A percentile compares a stretch with the other conserved stretches of the same genome.
Conservation (phyloP, 345 rosid species). For the Cardamine resedifolia region DNA sequence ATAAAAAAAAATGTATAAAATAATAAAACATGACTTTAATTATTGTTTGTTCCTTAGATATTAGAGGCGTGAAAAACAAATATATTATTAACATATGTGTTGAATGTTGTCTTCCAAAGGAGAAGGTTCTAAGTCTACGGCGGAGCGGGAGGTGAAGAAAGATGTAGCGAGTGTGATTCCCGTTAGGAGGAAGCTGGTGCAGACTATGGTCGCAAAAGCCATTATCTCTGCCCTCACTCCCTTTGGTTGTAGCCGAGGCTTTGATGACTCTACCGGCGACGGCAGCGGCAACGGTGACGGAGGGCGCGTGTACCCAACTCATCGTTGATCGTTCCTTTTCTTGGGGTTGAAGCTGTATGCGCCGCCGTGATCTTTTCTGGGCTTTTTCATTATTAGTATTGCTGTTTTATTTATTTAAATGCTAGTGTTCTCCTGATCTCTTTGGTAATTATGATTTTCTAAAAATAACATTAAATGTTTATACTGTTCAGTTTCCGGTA, state of each 20-base stretch:
- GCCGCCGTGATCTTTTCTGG: neutral
- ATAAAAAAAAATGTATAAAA: neutral
- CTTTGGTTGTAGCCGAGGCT: constrained; percentile 15
- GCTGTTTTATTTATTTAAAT: neutral
- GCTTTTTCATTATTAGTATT: neutral
- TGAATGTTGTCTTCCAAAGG: neutral
- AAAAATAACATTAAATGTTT: neutral
- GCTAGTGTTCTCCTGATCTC: neutral
- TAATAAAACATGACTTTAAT: neutral
- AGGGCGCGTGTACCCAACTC: constrained; percentile 16
- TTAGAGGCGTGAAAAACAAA: neutral
- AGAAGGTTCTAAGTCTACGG: constrained; percentile 9
- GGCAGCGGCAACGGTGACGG: neutral
- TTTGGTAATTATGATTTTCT: neutral
- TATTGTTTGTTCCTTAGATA: neutral
- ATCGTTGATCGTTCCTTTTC: constrained; percentile 10
- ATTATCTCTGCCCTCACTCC: constrained; percentile 22
- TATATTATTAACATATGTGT: neutral
- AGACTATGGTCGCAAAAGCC: constrained; percentile 27
- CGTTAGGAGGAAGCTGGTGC: constrained; percentile 28
- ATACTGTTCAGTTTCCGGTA: neutral
- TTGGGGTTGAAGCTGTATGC: neutral
- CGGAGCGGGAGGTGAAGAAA: constrained; percentile 22
- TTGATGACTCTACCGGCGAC: constrained; percentile 11
- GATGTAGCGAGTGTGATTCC: constrained; percentile 37